A percentile compares a stretch with the other conserved stretches of the same genome.
phyloP scores from a whole-genome alignment of 2,329 filamentous ascomycete species.

The Chrysoporthe deuterocubensis region DNA sequence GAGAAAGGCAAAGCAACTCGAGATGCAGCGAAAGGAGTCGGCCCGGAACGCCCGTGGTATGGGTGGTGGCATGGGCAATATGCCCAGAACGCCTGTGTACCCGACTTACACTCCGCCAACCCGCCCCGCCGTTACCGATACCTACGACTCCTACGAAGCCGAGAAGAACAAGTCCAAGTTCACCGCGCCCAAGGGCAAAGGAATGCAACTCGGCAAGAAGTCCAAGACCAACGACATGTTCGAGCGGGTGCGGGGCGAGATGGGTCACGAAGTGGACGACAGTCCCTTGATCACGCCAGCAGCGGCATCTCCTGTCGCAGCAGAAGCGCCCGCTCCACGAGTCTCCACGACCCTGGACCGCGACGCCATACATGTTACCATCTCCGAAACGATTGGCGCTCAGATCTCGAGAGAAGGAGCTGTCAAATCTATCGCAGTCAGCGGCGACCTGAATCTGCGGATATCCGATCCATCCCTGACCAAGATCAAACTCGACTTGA shows the following conservation, averaged over 20 bases:
- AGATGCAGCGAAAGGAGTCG: slow-evolving; percentile 97
- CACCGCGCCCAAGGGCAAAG: slow-evolving; percentile 82
- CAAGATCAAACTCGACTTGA: slow-evolving; percentile 85
- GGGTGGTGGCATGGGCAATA: slow-evolving; percentile 41
- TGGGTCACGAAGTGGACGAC: slow-evolving; percentile 85
- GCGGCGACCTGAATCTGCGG: slow-evolving; percentile 87
- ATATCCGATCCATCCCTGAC: slow-evolving; percentile 88
- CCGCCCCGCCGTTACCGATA: slow-evolving; percentile 74
- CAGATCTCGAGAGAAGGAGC: slow-evolving; percentile 87
- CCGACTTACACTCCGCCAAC: slow-evolving; percentile 85
- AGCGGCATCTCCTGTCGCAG: slow-evolving; percentile 51
- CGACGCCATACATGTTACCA: slow-evolving; percentile 84
- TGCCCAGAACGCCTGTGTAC: slow-evolving; percentile 79
- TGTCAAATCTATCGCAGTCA: slow-evolving; percentile 84
- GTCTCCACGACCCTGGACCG: slow-evolving; percentile 72
- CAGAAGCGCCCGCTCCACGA: slow-evolving; percentile 59
- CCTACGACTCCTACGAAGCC: slow-evolving; percentile 92
- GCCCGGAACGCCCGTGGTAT: slow-evolving; percentile 71
- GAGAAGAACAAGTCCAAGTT: slow-evolving; percentile 96
- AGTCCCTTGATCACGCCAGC: slow-evolving; percentile 67
- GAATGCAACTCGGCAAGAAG: slow-evolving; percentile 99
- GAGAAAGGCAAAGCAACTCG: slow-evolving; percentile 96
- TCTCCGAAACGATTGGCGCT: slow-evolving; percentile 89
- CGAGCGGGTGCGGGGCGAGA: slow-evolving; percentile 88
- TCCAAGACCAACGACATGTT: slow-evolving; percentile 98